phyloP scores from a whole-genome alignment of 1,284 basidiomycete genomes.

The Xerocomus minutiporus region DNA sequence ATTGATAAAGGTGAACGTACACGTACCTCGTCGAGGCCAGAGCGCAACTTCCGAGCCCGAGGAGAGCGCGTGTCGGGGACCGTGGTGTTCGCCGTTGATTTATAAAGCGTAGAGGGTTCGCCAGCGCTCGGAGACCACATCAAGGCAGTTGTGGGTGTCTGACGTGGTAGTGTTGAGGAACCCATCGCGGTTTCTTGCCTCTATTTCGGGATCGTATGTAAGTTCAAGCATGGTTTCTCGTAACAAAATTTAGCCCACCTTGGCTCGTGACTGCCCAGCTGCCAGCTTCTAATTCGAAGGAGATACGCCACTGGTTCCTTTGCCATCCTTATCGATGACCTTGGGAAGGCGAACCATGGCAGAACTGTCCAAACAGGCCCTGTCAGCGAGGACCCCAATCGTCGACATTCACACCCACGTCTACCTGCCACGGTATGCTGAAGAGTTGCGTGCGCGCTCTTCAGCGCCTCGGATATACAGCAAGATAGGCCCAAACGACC shows the following conservation, averaged over 20 bases:
- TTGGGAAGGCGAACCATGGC: slow-evolving; percentile 23
- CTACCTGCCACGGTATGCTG: slow-evolving; percentile 71
- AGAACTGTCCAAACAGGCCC: slow-evolving; percentile 20
- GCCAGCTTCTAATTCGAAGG: slow-evolving; percentile 13
- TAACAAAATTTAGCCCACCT: slow-evolving; percentile 19
- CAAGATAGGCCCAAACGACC: slow-evolving; percentile 40
- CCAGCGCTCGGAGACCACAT: slow-evolving; percentile 1
- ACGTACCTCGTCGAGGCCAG: slow-evolving; percentile 29
- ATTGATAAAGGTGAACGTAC: neutral
- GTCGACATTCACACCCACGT: slow-evolving; percentile 82
- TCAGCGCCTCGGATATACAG: slow-evolving; percentile 65
- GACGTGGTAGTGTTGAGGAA: neutral
- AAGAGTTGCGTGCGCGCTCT: slow-evolving; percentile 56
- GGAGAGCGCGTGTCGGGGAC: slow-evolving; percentile 15
- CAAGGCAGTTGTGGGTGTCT: neutral
- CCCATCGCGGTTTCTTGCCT: slow-evolving; percentile 10
- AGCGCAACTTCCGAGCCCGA: slow-evolving; percentile 11
- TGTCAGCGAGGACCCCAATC: slow-evolving; percentile 36
- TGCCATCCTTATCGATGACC: slow-evolving; percentile 28
- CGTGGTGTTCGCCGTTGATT: slow-evolving; percentile 6
- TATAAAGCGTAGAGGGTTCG: neutral
- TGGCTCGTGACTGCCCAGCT: slow-evolving; percentile 1
- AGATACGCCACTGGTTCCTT: slow-evolving; percentile 10
- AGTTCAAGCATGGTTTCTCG: slow-evolving; percentile 5
- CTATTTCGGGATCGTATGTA: slow-evolving; percentile 8